Base-by-base conservation (phyloP, 768 basidiomycete genomes). In the Nidularia pulvinata region DNA sequence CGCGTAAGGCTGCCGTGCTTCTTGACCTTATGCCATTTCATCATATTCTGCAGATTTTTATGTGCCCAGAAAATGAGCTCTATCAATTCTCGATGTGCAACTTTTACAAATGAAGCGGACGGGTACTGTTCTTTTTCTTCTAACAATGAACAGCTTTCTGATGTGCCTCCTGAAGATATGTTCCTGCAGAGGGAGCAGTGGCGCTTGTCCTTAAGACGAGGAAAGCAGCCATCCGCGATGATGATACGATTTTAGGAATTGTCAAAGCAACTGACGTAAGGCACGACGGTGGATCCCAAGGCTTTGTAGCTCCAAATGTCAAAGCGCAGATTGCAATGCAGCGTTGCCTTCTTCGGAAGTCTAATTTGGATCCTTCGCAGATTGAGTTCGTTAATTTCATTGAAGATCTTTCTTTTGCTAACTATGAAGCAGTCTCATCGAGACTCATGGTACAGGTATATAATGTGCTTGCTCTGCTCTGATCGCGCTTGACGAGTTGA, bases 221-320 rank as follows among this genome's bases (percentile, higher is more conserved):
- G 48, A 61, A 57, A 30, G 69, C 70, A 39, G 72, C 72, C 19
- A 25, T 67, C 10, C 63, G 71, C 14, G 71, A 73, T 43, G 65
- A 66, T 3, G 69, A 73, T 47, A 62, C 51, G 42, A 73, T 73
- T 48, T 52, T 73, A 2, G 72, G 60, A 10, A 57, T 66, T 4
- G 57, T 73, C 33, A 62, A 60, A 53, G 58, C 69, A 1, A 70
- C 72, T 1, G 68, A 63, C 25, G 62, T 64, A 44, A 65, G 58
- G 30, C 70, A 72, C 50, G 69, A 72, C 50, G 72, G 72, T 5
- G 57, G 66, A 48, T 66, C 70, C 16, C 70, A 72, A 58, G 72
- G 72, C 7, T 54, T 73, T 6, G 68, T 69, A 1, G 71, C 71
- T 13, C 71, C 71, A 1, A 68, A 62, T 46, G 63, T 67, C 25